Evolutionary conservation across 2,329 filamentous ascomycete species (phyloP).

Genomic region (Sphaerulina musiva): DNA sequence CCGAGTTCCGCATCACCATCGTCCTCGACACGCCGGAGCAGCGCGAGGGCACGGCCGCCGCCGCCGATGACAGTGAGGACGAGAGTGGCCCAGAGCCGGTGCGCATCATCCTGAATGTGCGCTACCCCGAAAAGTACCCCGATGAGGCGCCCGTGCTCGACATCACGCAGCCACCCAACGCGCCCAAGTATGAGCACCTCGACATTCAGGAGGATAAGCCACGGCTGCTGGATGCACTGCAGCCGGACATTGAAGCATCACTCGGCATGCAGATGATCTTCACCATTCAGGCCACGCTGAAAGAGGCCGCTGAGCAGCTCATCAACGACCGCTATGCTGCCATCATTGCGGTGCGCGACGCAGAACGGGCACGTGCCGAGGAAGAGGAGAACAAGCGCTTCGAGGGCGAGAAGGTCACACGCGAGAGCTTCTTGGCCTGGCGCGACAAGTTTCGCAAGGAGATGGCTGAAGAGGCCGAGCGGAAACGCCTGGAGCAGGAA

Average conservation of each 20-base stretch:
- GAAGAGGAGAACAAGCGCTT: slow-evolving; percentile 96
- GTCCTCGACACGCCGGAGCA: slow-evolving; percentile 56
- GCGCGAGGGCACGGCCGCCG: neutral
- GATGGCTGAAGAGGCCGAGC: slow-evolving; percentile 64
- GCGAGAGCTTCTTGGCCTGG: slow-evolving; percentile 80
- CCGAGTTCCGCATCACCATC: slow-evolving; percentile 79
- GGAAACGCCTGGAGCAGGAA: slow-evolving; percentile 57
- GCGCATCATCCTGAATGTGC: slow-evolving; percentile 72
- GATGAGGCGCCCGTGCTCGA: slow-evolving; percentile 80
- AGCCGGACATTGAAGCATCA: slow-evolving; percentile 79
- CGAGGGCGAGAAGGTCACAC: slow-evolving; percentile 81
- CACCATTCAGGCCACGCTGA: slow-evolving; percentile 76
- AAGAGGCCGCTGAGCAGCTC: slow-evolving; percentile 83
- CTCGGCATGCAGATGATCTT: slow-evolving; percentile 98
- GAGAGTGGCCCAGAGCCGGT: slow-evolving; percentile 43
- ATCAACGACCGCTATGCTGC: slow-evolving; percentile 66
- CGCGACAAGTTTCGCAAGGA: slow-evolving; percentile 69
- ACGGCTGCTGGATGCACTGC: slow-evolving; percentile 61
- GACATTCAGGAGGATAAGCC: slow-evolving; percentile 74
- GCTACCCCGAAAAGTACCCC: slow-evolving; percentile 85
- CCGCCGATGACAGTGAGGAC: slow-evolving; percentile 50
- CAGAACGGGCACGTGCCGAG: slow-evolving; percentile 59
- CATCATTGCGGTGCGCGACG: slow-evolving; percentile 48
- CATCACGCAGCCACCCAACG: slow-evolving; percentile 65
- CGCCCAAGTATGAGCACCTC: slow-evolving; percentile 63